phyloP scores from a whole-genome alignment of 192 early-diverging fungal genomes.

The Linderina pennispora region DNA sequence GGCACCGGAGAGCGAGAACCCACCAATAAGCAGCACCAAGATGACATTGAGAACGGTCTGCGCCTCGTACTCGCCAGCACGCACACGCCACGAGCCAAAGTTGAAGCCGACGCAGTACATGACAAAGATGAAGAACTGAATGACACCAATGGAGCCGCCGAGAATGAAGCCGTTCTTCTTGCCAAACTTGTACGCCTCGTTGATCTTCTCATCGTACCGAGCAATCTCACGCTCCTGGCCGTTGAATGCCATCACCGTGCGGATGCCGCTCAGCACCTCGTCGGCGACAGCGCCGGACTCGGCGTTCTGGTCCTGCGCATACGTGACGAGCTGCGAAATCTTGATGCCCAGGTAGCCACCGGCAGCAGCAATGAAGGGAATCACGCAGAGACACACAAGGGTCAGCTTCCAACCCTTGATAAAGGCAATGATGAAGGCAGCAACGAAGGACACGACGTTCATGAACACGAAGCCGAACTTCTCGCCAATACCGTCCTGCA shows the following conservation, averaged over 20 bases:
- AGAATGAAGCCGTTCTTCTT: slow-evolving; percentile 54
- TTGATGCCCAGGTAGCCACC: slow-evolving; percentile 50
- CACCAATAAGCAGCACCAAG: slow-evolving; percentile 79
- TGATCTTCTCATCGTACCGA: slow-evolving; percentile 61
- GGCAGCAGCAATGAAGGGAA: slow-evolving; percentile 62
- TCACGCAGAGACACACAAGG: slow-evolving; percentile 64
- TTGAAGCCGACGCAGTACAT: slow-evolving; percentile 74
- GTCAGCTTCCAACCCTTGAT: slow-evolving; percentile 74
- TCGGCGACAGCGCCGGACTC: slow-evolving; percentile 78
- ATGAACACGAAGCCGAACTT: slow-evolving; percentile 71
- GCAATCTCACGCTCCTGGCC: slow-evolving; percentile 64
- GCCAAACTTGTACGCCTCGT: slow-evolving; percentile 56
- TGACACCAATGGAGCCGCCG: slow-evolving; percentile 61
- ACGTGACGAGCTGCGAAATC: slow-evolving; percentile 26
- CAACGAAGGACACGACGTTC: slow-evolving; percentile 59
- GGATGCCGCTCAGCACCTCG: slow-evolving; percentile 75
- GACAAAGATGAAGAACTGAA: slow-evolving; percentile 68
- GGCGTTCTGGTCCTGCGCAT: slow-evolving; percentile 67
- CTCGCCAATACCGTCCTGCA: slow-evolving; percentile 83
- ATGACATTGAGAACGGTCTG: slow-evolving; percentile 72
- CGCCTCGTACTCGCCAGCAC: slow-evolving; percentile 29
- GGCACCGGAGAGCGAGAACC: slow-evolving; percentile 58
- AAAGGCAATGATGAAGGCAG: slow-evolving; percentile 74
- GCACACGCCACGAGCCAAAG: slow-evolving; percentile 62
- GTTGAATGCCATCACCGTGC: slow-evolving; percentile 80